phyloP scores from a whole-genome alignment of 352 stramenopile genomes.

The Globisporangium cylindrosporum region DNA sequence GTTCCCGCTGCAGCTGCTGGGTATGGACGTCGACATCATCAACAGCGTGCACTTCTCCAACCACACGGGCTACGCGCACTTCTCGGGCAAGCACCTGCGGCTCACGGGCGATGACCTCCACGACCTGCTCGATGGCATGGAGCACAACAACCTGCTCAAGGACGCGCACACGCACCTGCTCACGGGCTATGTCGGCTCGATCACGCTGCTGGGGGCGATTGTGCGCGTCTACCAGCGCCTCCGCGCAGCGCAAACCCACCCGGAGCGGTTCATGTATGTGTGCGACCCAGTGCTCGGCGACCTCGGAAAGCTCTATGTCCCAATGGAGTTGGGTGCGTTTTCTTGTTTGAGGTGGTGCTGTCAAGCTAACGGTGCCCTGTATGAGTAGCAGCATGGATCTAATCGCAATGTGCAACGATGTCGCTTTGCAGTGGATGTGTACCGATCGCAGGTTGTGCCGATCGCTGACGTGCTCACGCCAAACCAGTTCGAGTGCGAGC shows the following conservation, averaged over 20 bases:
- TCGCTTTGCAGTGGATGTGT: constrained; percentile 60
- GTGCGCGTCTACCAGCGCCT: constrained; percentile 62
- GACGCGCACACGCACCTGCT: constrained; percentile 78
- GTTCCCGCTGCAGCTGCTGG: constrained; percentile 80
- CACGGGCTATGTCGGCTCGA: constrained; percentile 78
- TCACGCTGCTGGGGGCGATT: constrained; percentile 68
- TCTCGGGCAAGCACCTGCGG: constrained; percentile 65
- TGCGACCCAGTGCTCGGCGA: constrained; percentile 85
- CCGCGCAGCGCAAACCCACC: constrained; percentile 43
- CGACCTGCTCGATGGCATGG: constrained; percentile 75
- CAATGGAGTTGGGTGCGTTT: constrained; percentile 62
- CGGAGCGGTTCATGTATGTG: constrained; percentile 63
- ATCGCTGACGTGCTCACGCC: constrained; percentile 83
- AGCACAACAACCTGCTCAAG: constrained; percentile 63
- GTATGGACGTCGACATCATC: constrained; percentile 86
- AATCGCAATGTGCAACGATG: constrained; percentile 1
- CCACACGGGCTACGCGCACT: constrained; percentile 79
- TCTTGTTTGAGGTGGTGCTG: background rate
- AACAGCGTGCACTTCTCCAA: constrained; percentile 90
- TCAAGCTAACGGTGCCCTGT: background rate
- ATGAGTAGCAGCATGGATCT: background rate
- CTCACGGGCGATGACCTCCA: constrained; percentile 73
- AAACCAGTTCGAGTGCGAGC: constrained; percentile 86
- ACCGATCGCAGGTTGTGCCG: constrained; percentile 70
- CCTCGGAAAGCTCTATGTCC: constrained; percentile 79